Evolutionary conservation across 2,329 filamentous ascomycete genomes (phyloP).

Genomic region (Diaporthe citriasiana): DNA sequence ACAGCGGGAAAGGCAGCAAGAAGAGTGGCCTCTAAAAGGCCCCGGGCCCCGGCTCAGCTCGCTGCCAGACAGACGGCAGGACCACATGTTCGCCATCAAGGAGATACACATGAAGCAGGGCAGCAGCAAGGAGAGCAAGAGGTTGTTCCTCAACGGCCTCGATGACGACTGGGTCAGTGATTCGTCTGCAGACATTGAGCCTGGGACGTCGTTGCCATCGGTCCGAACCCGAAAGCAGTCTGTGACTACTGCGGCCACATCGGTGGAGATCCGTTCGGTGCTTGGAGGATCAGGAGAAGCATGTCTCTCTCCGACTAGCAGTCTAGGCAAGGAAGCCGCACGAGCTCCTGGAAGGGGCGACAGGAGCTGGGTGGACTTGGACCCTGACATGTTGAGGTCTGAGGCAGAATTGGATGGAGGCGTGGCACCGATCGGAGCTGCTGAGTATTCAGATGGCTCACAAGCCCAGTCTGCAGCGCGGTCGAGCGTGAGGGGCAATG

Average conservation of each 20-base stretch:
- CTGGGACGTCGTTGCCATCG: constrained; percentile 48
- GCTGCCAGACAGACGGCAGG: not conserved
- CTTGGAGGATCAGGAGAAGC: constrained; percentile 43
- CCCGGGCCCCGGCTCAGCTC: constrained; percentile 22
- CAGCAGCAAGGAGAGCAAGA: constrained; percentile 25
- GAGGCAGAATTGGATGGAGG: not conserved
- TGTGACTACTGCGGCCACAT: constrained; percentile 54
- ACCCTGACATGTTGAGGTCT: constrained; percentile 40
- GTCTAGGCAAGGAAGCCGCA: constrained; percentile 43
- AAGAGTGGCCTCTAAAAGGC: constrained; percentile 32
- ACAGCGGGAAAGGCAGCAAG: constrained; percentile 7
- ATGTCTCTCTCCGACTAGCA: constrained; percentile 48
- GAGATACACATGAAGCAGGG: constrained; percentile 26
- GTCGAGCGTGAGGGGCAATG: not conserved
- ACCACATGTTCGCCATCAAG: constrained; percentile 8
- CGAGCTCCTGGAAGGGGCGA: constrained; percentile 14
- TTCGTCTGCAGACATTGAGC: constrained; percentile 50
- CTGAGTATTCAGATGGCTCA: constrained; percentile 18
- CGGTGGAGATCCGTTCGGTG: constrained; percentile 49
- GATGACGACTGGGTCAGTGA: constrained; percentile 47
- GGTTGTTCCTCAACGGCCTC: constrained; percentile 34
- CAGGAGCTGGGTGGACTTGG: constrained; percentile 48
- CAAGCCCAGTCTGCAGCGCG: not conserved
- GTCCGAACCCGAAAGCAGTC: constrained; percentile 53
- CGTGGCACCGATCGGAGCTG: not conserved